Base-by-base conservation (phyloP, 352 stramenopile genomes). In the Globisporangium rhizosaccharum region DNA sequence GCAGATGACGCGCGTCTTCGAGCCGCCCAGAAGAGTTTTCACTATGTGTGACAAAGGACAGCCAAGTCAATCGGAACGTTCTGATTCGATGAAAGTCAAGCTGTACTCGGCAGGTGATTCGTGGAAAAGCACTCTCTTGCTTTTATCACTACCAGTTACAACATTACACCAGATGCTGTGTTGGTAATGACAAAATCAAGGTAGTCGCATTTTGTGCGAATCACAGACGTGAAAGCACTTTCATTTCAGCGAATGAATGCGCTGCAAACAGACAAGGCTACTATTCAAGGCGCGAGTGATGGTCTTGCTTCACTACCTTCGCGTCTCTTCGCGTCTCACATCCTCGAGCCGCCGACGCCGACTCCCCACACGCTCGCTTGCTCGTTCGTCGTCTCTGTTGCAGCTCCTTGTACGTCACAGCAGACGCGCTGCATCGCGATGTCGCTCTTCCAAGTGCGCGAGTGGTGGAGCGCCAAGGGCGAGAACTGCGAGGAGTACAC, bases 371-470 rank as follows among this genome's bases (percentile, higher is more conserved):
- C 12, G 12, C 39, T 45, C 39, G 39, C 39, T 45, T 11, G 39
- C 15, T 45, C 41, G 41, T n/a, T 12, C 4, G 12, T 46, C 6
- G 17, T 9, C 36, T 42, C 36, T 42, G 36, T 14, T 42, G 36
- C 36, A 42, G 23, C 41, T n/a, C 17, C 41, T n/a, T 14, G 17
- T n/a, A n/a, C 41, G 3, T 46, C 17, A 0, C 4, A 5, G 10
- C 17, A 6, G 12, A 46, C 48, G 37, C n/a, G 39, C 1, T 36
- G 10, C 30, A 26, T 12, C 2, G 46, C 18, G 30, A 96, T 96
- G 86, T 96, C 86, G 62, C 82, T 97, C 59, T 97, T 97, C 79
- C 84, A 94, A 64, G 77, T 89, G 54, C 77, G 87, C 60, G 85
- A 96, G 64, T 97, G 87, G 87, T 97, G 89, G 89, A 59, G 71